Conservation (phyloP, 2,329 filamentous ascomycete genomes). For the Trichoderma breve region DNA sequence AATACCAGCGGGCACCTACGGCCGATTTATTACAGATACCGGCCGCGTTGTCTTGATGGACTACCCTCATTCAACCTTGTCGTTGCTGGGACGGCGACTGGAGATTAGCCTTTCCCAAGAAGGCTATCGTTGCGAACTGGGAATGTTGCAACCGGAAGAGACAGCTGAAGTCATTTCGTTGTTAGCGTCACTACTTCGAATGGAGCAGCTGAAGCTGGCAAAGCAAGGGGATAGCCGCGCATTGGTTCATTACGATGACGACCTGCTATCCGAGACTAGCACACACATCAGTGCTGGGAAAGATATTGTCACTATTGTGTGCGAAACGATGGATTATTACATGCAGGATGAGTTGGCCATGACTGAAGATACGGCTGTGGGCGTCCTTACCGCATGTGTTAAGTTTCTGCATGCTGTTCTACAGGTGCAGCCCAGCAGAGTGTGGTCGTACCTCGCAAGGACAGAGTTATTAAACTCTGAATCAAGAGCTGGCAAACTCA, state of each 20-base stretch:
- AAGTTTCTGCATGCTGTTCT: slow-evolving; percentile 76
- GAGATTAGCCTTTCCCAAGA: slow-evolving; percentile 64
- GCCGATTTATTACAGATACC: slow-evolving; percentile 74
- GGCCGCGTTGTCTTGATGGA: slow-evolving; percentile 74
- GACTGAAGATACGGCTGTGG: slow-evolving; percentile 63
- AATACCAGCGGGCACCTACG: slow-evolving; percentile 64
- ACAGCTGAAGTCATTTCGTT: slow-evolving; percentile 72
- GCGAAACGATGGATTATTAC: slow-evolving; percentile 77
- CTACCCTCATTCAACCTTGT: slow-evolving; percentile 74
- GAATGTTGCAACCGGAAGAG: slow-evolving; percentile 56
- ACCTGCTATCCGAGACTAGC: slow-evolving; percentile 55
- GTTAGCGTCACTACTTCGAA: slow-evolving; percentile 66
- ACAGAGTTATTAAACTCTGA: slow-evolving; percentile 77
- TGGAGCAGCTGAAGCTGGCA: slow-evolving; percentile 42
- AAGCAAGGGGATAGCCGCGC: slow-evolving; percentile 28
- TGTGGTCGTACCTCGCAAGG: slow-evolving; percentile 86
- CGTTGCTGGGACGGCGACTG: slow-evolving; percentile 73
- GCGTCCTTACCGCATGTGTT: slow-evolving; percentile 67
- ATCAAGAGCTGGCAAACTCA: slow-evolving; percentile 72
- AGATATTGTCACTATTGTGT: slow-evolving; percentile 78
- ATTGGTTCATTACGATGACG: slow-evolving; percentile 36
- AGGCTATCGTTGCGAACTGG: slow-evolving; percentile 52
- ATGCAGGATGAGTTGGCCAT: slow-evolving; percentile 56
- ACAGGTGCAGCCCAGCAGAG: slow-evolving; percentile 71
- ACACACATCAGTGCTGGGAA: slow-evolving; percentile 56